phyloP scores from a whole-genome alignment of 192 early-diverging fungal species.

The Thamnidium elegans region DNA sequence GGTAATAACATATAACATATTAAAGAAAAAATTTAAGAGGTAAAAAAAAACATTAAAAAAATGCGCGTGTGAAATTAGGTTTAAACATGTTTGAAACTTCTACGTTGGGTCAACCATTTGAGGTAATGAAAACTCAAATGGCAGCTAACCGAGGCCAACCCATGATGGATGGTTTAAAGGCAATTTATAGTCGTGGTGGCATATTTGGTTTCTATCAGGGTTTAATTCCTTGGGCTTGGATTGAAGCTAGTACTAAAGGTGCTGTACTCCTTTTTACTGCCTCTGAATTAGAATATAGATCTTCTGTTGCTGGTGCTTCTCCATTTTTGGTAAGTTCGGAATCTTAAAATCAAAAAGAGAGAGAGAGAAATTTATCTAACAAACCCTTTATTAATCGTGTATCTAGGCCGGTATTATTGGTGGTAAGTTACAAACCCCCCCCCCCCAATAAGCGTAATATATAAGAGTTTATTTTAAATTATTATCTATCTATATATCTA shows the following conservation, averaged over 20 bases:
- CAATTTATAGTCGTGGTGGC: slow-evolving; percentile 80
- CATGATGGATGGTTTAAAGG: slow-evolving; percentile 37
- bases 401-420: slow-evolving; percentile 77
- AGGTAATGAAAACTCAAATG: slow-evolving; percentile 94
- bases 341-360: too few relatives aligned
- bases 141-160: slow-evolving; percentile 88
- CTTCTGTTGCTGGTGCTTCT: slow-evolving; percentile 41
- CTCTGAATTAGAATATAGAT: slow-evolving; percentile 52
- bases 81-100: slow-evolving; percentile 75
- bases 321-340: slow-evolving; percentile 44
- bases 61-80: too few relatives aligned
- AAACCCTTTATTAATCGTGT: neutral
- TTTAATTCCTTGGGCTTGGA: slow-evolving; percentile 65
- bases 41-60: too few relatives aligned
- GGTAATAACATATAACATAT: slow-evolving; percentile 36
- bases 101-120: slow-evolving; percentile 93
- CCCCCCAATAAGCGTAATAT: slow-evolving; percentile 20
- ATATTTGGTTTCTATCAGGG: slow-evolving; percentile 95
- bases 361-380: too few relatives aligned
- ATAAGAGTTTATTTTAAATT: too few relatives aligned
- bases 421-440: too few relatives aligned
- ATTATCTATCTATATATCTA: too few relatives aligned
- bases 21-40: neutral
- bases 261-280: slow-evolving; percentile 60
- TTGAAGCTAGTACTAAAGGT: slow-evolving; percentile 62